Percentiles rank a stretch among this genome's conserved stretches.
Evolutionary conservation across 2,329 filamentous ascomycete genomes (phyloP).

Genomic region (Calonectria pseudoturangicola): DNA sequence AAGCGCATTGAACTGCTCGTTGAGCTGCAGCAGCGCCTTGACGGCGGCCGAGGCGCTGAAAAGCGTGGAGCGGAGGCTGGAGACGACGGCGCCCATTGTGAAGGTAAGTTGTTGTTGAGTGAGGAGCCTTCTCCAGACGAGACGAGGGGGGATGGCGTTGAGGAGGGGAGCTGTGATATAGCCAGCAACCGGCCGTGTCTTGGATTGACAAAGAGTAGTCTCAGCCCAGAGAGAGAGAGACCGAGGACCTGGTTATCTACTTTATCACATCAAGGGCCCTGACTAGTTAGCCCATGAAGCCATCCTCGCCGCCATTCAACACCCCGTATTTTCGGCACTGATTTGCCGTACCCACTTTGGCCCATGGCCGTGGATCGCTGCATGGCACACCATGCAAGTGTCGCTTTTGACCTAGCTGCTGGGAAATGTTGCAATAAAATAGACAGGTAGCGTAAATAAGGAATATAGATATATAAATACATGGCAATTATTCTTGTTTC

Average conservation of each 20-base stretch:
- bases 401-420: too few relatives aligned
- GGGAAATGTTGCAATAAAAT: too few relatives aligned
- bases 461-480: too few relatives aligned
- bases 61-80: conserved; percentile 49
- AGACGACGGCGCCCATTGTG: conserved; percentile 60
- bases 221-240: background rate
- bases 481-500: too few relatives aligned
- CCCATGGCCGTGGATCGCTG: too few relatives aligned
- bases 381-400: too few relatives aligned
- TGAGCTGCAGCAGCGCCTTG: conserved; percentile 54
- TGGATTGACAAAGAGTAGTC: background rate
- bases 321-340: conserved; percentile 9
- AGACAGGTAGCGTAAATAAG: too few relatives aligned
- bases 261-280: background rate
- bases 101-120: background rate
- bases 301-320: background rate
- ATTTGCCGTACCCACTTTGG: background rate
- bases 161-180: background rate
- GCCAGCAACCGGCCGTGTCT: background rate
- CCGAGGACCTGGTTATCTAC: background rate
- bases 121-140: background rate
- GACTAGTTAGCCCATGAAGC: background rate
- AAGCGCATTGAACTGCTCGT: conserved; percentile 53
- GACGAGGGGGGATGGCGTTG: background rate
- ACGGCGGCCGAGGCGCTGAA: conserved; percentile 51